Percentiles rank a stretch among this genome's conserved stretches.
Conservation (phyloP, 495 filamentous ascomycete species). For the Hypoxylon cercidicola region DNA sequence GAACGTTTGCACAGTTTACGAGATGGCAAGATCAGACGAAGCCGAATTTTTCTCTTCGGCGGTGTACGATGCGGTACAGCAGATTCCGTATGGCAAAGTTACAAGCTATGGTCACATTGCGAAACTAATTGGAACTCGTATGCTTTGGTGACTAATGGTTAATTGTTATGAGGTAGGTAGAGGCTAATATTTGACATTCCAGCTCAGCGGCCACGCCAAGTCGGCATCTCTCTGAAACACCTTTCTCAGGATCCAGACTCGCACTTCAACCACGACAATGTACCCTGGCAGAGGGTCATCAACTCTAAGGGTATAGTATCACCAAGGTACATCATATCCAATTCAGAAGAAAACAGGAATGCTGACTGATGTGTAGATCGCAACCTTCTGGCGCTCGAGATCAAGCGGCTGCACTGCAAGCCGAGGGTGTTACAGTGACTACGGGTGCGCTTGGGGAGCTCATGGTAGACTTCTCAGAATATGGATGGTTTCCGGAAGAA, state of each 20-base stretch:
- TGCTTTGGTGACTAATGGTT: conserved; percentile 42
- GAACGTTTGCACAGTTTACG: background rate
- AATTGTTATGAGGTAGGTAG: conserved; percentile 2
- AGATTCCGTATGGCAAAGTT: conserved; percentile 84
- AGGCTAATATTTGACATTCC: conserved; percentile 18
- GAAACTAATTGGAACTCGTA: conserved; percentile 80
- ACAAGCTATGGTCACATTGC: conserved; percentile 94
- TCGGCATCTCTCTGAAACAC: conserved; percentile 88
- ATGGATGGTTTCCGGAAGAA: conserved; percentile 79
- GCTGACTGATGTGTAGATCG: conserved; percentile 57
- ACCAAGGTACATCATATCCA: conserved; percentile 66
- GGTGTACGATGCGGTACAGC: conserved; percentile 84
- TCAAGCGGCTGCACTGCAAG: conserved; percentile 72
- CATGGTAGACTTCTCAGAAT: conserved; percentile 71
- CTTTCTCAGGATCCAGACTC: conserved; percentile 64
- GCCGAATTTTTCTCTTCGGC: conserved; percentile 83
- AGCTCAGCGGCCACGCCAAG: conserved; percentile 81
- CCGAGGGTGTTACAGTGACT: conserved; percentile 75
- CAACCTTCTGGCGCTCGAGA: conserved; percentile 71
- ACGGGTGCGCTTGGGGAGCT: conserved; percentile 74
- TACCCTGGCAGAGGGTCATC: conserved; percentile 95
- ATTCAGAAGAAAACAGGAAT: conserved; percentile 8
- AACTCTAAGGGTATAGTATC: conserved; percentile 88
- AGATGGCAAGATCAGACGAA: conserved; percentile 83
- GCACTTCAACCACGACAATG: conserved; percentile 75